Base-by-base conservation (phyloP, 768 basidiomycete species). In the Tricholoma saponaceum region DNA sequence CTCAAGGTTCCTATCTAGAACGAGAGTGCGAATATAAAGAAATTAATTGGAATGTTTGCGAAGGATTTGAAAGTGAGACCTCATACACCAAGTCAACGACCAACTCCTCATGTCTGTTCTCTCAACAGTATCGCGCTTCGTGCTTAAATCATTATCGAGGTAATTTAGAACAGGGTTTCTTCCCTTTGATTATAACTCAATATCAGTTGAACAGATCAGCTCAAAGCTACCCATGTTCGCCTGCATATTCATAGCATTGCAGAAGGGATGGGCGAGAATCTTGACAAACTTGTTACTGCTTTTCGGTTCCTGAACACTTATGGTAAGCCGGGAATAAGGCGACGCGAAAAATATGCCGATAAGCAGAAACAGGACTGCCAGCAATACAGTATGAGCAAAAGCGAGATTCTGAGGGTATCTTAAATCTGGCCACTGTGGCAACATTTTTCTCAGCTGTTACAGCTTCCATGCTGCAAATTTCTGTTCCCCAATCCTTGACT, bases 381-480 rank as follows among this genome's bases (percentile, higher is more conserved):
- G 54, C 60, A 14, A 56, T 62, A 35, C 49, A 54, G 33, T 59
- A 58, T n/a, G 60, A 62, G 22, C 58, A 59, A 41, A 46, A 47
- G 23, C 57, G 60, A 22, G 54, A 62, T n/a, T 32, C 55, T 20
- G 60, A 62, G 5, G 32, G 33, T 32, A 30, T 59, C 10, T 28
- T 58, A 1, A 64, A 58, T 22, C 47, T 67, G 14, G 51, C 60
- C 4, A 62, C 64, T 4, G 58, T 64, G 14, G 60, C 64, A 3
- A 64, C 64, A 10, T 65, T 68, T 44, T 68, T 70, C 50, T 67
- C 68, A 0, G 66, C 65, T 25, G 67, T 69, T 5, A 68, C 65
- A 9, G 67, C 64, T 3, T 60, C 60, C 23, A 60, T 60, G 18
- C 50, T 67, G 18, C 57, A 60, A 43, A 61, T 64, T 25, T 64